Percentiles rank a stretch among this genome's conserved stretches.
Conservation (phyloP, 2,329 filamentous ascomycete species). For the Botrytis tulipae region DNA sequence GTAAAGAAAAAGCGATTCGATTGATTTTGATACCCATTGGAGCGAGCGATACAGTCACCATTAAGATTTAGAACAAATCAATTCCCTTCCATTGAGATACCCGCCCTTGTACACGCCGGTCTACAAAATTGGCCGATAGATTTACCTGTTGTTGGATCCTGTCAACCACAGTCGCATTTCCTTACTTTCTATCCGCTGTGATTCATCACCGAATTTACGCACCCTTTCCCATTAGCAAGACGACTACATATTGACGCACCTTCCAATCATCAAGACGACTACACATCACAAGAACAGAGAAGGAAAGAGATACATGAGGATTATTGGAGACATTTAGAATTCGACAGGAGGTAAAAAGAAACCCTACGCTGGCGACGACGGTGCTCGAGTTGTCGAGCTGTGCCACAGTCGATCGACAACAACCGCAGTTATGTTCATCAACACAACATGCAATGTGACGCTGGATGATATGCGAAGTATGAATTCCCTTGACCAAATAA, state of each 20-base stretch:
- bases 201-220: background rate
- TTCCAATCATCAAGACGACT: no score
- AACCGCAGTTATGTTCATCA: slow-evolving; percentile 15
- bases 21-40: slow-evolving; percentile 16
- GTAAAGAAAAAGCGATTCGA: background rate
- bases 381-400: slow-evolving; percentile 17
- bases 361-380: slow-evolving; percentile 6
- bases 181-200: background rate
- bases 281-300: background rate
- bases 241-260: background rate
- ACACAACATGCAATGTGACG: slow-evolving; percentile 39
- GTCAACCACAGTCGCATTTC: slow-evolving; percentile 3
- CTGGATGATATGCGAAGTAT: slow-evolving; percentile 41
- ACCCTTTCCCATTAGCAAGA: background rate
- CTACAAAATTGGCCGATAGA: background rate
- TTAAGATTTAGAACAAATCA: background rate
- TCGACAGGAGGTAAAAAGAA: background rate
- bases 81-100: slow-evolving; percentile 9
- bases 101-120: slow-evolving; percentile 6
- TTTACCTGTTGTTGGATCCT: background rate
- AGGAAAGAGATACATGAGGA: background rate
- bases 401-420: slow-evolving; percentile 13
- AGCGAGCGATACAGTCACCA: slow-evolving; percentile 9
- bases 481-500: slow-evolving; percentile 20
- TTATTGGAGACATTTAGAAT: no score